Evolutionary conservation across 2,329 filamentous ascomycete genomes (phyloP), one percentile per base, ranked within the genome.

Genomic region (Orbilia quercus): DNA sequence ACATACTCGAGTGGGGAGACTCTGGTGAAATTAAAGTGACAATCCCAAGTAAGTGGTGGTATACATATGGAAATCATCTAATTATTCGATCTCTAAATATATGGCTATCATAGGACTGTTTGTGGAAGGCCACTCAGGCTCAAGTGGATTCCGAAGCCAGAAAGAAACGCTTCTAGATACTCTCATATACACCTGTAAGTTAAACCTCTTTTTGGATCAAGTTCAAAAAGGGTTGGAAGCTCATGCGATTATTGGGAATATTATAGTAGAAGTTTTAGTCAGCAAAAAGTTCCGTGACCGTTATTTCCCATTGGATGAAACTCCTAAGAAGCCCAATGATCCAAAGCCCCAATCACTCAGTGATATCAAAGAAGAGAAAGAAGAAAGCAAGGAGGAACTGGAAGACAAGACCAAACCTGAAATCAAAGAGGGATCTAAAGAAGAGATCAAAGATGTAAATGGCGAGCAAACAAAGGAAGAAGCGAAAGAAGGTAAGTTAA

Each of bases 1-100:
- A 63, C 18, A 53, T 71, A 5, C 31, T 71, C 7, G 16, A 44
- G 34, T 58, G 58, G 31, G 47, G 53, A 3, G 57, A 71, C 11
- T 31, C 44, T 25, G 66, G 66, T 2, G 57, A 71, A n/a, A 51
- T 71, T 12, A 57, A 63, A 23, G 51, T 71, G 28, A 71, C 57
- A 16, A 55, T 71, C 14, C 66, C 66, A 23, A 63, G 66, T 71
- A 63, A 23, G 47, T 18, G 12, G 12, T 23, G 16, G 22, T 7
- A 25, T 23, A n/a, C 36, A 3, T 23, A 22, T 47, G n/a, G n/a
- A n/a, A n/a, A n/a, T n/a, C n/a, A 22, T 23, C 44, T 20, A 55
- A 54, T 20, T 25, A 7, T n/a, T 3, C 12, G 2, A 23, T 9
- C 31, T 22, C 18, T 20, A 47, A 40, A 14, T 7, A 16, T 14